phyloP scores from a whole-genome alignment of 2,329 filamentous ascomycete genomes.

The Fusarium beomiforme region DNA sequence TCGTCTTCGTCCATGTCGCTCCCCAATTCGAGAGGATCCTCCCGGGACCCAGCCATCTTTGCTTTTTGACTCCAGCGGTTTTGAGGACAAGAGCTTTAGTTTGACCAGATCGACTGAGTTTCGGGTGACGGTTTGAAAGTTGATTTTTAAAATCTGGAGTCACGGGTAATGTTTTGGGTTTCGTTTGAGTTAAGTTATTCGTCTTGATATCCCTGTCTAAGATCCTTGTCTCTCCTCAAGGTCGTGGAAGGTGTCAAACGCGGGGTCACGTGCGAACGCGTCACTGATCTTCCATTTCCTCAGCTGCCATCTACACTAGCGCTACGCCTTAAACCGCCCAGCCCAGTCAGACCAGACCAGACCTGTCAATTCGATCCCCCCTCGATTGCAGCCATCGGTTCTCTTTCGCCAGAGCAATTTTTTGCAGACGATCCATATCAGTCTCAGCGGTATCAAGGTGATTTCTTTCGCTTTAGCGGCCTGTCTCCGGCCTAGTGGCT shows the following conservation, averaged over 20 bases:
- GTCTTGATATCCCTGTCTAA: conserved; percentile 33
- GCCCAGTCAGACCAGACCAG: too few species aligned
- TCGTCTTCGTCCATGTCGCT: conserved; percentile 63
- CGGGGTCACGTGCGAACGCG: conserved; percentile 44
- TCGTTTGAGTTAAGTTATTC: conserved; percentile 17
- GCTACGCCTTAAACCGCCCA: not conserved
- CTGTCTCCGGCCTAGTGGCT: not conserved
- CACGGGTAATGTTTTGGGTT: conserved; percentile 10
- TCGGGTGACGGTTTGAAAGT: conserved; percentile 36
- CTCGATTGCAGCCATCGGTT: not conserved
- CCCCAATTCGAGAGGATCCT: conserved; percentile 41
- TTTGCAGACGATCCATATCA: not conserved
- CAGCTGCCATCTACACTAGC: not conserved
- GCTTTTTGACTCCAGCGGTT: conserved; percentile 15
- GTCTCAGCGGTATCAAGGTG: not conserved
- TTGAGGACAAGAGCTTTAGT: conserved; percentile 8
- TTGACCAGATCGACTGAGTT: conserved; percentile 27
- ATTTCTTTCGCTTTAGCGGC: not conserved
- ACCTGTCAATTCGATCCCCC: not conserved
- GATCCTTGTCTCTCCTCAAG: conserved; percentile 9
- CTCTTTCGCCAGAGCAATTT: not conserved
- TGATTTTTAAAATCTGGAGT: conserved; percentile 24
- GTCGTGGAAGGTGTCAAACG: conserved; percentile 12
- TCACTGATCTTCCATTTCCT: not conserved
- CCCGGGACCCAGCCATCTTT: conserved; percentile 34